Conservation (phyloP, 768 basidiomycete genomes). For the Naganishia randhawae region DNA sequence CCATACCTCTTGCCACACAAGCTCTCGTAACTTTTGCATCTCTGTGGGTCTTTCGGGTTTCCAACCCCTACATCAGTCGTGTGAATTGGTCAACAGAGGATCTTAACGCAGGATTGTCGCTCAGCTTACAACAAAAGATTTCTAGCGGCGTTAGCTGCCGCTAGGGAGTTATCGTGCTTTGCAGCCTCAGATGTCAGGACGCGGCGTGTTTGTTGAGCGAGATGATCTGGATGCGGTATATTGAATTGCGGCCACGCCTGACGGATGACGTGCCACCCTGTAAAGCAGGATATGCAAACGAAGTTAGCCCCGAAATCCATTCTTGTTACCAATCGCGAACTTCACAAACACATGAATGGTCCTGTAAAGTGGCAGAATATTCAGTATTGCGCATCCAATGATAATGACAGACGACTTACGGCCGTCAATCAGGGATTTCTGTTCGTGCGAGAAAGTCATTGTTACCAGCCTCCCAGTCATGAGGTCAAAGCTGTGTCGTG, state of each 20-base stretch:
- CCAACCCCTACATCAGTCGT: constrained; percentile 38
- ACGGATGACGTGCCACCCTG: constrained; percentile 50
- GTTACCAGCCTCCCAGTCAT: constrained; percentile 39
- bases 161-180: constrained; percentile 43
- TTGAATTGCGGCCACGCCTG: constrained; percentile 46
- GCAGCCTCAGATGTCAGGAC: constrained; percentile 31
- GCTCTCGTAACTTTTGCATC: constrained; percentile 43
- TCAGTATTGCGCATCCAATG: neutral
- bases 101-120: neutral
- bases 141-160: constrained; percentile 43
- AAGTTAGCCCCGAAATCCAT: neutral
- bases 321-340: neutral
- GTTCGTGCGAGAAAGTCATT: constrained; percentile 39
- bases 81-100: neutral
- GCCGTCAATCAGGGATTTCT: constrained; percentile 41
- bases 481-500: constrained; percentile 39
- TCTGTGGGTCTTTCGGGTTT: constrained; percentile 45
- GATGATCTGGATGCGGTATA: constrained; percentile 40
- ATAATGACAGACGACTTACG: constrained; percentile 30
- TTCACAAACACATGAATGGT: constrained; percentile 46
- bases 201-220: constrained; percentile 39
- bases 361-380: constrained; percentile 21
- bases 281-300: neutral
- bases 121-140: constrained; percentile 44
- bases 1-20: constrained; percentile 50